Evolutionary conservation across 768 basidiomycete species (phyloP), one percentile per base, ranked within the genome.

Genomic region (Leccinum subgranulosum): DNA sequence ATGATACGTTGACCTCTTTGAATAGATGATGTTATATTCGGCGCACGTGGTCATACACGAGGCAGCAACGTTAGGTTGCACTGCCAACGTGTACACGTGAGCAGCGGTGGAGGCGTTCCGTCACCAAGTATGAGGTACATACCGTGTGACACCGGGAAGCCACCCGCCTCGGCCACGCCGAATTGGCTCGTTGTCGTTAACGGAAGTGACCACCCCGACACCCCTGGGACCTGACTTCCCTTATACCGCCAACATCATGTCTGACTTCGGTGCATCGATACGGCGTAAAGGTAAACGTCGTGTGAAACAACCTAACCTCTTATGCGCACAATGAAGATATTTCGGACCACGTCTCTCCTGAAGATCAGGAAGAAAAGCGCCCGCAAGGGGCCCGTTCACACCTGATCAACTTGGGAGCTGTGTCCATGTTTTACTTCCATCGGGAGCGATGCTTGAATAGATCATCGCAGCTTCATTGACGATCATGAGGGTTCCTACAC

Each of bases 111-210:
- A 43, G 5, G 3, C 21, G 23, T 46, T 25, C 45, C 45, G 45
- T 46, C 19, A 8, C 23, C 14, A 15, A 19, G 41, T 43, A 19
- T 43, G 41, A 19, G 19, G 19, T 23, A 41, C 8, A 7, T 41
- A 46, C 21, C 19, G 8, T 23, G 45, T 14, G 21, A 23, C 21
- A 46, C 45, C 11, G 19, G 45, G 45, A 23, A 7, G 45, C 14
- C 53, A 58, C 73, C 28, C 28, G 28, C 82, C 54, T 58, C 73
- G 8, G 17, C 17, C 36, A 10, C 17, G 36, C 36, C 9, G 17
- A 39, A 17, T 17, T 39, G 33, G 14, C 33, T 34, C 33, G 33
- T 15, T 5, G 39, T n/a, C n/a, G 39, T 10, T 41, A 41, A n/a
- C 39, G n/a, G 39, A 19, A 11, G n/a, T 19, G 10, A 10, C 41